Evolutionary conservation across 106 monocot genomes (phyloP).

Genomic region (Allium cepa): DNA sequence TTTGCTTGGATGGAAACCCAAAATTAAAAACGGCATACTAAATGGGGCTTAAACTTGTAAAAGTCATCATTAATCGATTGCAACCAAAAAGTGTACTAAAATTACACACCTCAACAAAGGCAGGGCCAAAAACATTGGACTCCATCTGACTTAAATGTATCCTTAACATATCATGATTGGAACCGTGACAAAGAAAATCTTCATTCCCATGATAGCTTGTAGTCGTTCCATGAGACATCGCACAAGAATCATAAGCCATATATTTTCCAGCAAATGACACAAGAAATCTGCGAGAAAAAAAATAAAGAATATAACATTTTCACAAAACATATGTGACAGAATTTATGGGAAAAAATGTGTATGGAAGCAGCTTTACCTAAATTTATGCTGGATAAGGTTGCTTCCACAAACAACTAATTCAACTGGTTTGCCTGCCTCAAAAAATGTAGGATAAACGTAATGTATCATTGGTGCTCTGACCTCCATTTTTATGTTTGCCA

Average conservation of each 20-base stretch:
- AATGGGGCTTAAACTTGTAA: no score
- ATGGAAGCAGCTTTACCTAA: constrained; percentile 39
- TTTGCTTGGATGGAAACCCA: no score
- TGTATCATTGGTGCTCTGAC: constrained; percentile 80
- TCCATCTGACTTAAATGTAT: constrained; percentile 44
- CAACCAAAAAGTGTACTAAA: not conserved
- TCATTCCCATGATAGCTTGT: constrained; percentile 9
- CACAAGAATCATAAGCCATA: constrained; percentile 31
- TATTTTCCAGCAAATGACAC: constrained; percentile 90
- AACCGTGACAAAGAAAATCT: constrained; percentile 9
- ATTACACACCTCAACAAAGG: constrained; percentile 72
- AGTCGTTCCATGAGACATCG: constrained; percentile 16
- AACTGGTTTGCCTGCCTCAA: constrained; percentile 83
- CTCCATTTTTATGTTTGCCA: constrained; percentile 63
- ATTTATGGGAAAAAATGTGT: not conserved
- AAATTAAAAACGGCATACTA: no score
- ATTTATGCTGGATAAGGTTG: constrained; percentile 70
- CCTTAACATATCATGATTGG: constrained; percentile 60
- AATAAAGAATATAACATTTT: not conserved
- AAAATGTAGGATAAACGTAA: constrained; percentile 71
- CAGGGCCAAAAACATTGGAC: constrained; percentile 54
- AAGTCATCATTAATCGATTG: no score
- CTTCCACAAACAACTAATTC: constrained; percentile 86
- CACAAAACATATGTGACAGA: not conserved
- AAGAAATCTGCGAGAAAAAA: constrained; percentile 52